Conservation (phyloP, 495 filamentous ascomycete genomes). For the Patellaria atrata region DNA sequence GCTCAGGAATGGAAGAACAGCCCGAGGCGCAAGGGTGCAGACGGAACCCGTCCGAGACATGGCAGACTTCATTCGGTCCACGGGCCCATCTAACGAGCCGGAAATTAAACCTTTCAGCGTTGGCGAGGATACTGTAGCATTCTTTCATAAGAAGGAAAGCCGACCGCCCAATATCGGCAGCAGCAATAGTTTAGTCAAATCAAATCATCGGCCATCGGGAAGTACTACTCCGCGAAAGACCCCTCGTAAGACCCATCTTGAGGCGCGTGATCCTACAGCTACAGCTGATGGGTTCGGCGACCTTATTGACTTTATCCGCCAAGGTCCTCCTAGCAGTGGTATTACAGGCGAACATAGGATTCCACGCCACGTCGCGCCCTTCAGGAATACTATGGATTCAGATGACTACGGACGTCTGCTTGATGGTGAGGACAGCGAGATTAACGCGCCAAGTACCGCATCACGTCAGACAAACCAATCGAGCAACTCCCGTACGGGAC, state of each 20-base stretch:
- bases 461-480: conserved; percentile 37
- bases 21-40: conserved; percentile 52
- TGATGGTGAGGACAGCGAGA: conserved; percentile 20
- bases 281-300: conserved; percentile 58
- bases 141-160: too few relatives aligned
- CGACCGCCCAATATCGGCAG: too few relatives aligned
- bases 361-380: conserved; percentile 70
- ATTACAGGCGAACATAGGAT: conserved; percentile 47
- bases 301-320: conserved; percentile 85
- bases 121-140: too few relatives aligned
- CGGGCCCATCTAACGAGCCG: conserved; percentile 52
- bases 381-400: conserved; percentile 73
- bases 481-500: conserved; percentile 42
- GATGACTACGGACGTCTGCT: conserved; percentile 49
- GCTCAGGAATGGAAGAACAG: conserved; percentile 10
- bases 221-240: conserved; percentile 2
- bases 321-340: conserved; percentile 48
- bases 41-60: conserved; percentile 58
- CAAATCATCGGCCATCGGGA: neutral
- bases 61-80: conserved; percentile 73
- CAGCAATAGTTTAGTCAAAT: neutral
- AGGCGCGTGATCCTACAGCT: conserved; percentile 57
- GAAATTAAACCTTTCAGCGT: too few relatives aligned
- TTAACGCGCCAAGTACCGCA: conserved; percentile 28
- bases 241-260: conserved; percentile 35